phyloP scores from a whole-genome alignment of 1,139 yeast species.

The Magnusiomyces sp. region DNA sequence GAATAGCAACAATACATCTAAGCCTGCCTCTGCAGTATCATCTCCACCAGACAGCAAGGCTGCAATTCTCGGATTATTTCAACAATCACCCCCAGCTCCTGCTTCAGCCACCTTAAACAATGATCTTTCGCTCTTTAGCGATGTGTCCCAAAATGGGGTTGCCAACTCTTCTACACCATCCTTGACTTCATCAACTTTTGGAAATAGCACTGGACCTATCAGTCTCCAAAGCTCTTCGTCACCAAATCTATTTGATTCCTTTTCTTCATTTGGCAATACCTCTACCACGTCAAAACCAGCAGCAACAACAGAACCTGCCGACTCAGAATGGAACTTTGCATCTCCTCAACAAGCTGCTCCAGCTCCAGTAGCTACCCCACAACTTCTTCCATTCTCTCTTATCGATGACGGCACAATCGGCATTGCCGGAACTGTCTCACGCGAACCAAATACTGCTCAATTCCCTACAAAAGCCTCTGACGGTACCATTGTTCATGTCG shows the following conservation, averaged over 20 bases:
- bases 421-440: conserved; percentile 1
- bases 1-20: conserved; percentile 22
- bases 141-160: too few relatives aligned
- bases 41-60: background rate
- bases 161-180: too few relatives aligned
- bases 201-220: background rate
- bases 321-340: conserved; percentile 5
- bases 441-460: background rate
- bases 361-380: background rate
- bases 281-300: background rate
- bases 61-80: background rate
- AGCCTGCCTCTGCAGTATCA: background rate
- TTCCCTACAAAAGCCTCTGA: conserved; percentile 4
- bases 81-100: too few relatives aligned
- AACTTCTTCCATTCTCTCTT: background rate
- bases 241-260: background rate
- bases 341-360: conserved; percentile 6
- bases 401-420: conserved; percentile 1
- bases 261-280: background rate
- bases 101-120: conserved; percentile 9
- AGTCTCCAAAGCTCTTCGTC: background rate
- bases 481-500: conserved; percentile 31
- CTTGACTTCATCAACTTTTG: conserved; percentile 7
- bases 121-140: too few relatives aligned
- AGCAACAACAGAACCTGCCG: background rate